Base-by-base conservation (phyloP, 2,329 filamentous ascomycete genomes). In the Sphaerostilbella broomeana region DNA sequence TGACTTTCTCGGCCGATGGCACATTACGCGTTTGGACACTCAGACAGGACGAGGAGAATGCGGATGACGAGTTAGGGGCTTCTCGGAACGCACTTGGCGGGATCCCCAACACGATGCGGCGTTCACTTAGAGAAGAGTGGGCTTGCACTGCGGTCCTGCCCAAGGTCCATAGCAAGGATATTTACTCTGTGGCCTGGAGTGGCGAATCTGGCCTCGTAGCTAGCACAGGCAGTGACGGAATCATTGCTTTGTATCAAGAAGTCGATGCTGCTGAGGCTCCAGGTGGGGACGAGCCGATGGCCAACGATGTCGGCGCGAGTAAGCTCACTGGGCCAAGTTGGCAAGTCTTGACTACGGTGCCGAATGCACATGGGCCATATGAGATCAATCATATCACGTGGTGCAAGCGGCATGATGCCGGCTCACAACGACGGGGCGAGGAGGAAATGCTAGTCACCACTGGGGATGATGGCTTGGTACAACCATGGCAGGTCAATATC, bases 381-480 rank as follows among this genome's bases (percentile, higher is more conserved):
- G 92, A 98, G 63, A 74, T 97, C 47, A 98, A 98, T 55, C 88
- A 95, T 61, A 75, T 92, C 34, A 79, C 77, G 2, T 98, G 92
- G 92, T 88, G 87, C 49, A 77, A 73, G 51, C 73, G 89, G 42
- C 84, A 78, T 42, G 88, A 95, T 58, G 70, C 71, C 35, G 81
- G 67, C 1, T 62, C 63, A 2, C 72, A 72, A 56, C 69, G 64
- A 46, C 70, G 61, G 38, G 69, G 71, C 4, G 60, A 68, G 17
- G 86, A 95, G 52, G 90, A 97, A 64, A 83, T 95, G 58, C 69
- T 98, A 32, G 69, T 97, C 15, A 92, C 84, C 12, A 95, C 89
- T 1, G 92, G 90, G 0, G 92, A 98, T 58, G 89, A 97, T 62
- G 92, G 92, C 0, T 71, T 84, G 37, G 84, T 95, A 19, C 82